Percentiles rank a stretch among this genome's conserved stretches.
Conservation (phyloP, 2,329 filamentous ascomycete species). For the Nemania sp. region DNA sequence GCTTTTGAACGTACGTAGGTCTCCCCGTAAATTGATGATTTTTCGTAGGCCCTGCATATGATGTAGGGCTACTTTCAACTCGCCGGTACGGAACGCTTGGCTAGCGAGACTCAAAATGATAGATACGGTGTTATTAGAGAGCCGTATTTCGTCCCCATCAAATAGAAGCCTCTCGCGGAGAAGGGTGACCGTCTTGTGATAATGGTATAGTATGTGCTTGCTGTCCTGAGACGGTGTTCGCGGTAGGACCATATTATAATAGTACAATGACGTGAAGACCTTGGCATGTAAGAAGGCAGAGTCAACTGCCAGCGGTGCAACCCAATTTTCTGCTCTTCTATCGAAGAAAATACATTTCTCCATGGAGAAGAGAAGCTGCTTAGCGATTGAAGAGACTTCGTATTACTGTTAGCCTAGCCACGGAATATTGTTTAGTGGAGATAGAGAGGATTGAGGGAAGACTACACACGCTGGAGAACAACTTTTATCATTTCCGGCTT, state of each 20-base stretch:
- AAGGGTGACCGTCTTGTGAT: conserved; percentile 35
- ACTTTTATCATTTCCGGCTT: conserved; percentile 25
- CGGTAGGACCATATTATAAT: conserved; percentile 26
- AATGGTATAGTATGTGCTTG: conserved; percentile 22
- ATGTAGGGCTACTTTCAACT: conserved; percentile 47
- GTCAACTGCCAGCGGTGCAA: conserved; percentile 33
- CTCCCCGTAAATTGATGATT: conserved; percentile 55
- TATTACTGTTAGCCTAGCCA: background rate
- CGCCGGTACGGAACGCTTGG: conserved; percentile 48
- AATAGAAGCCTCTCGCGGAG: conserved; percentile 34
- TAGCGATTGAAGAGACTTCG: conserved; percentile 38
- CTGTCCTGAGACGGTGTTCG: background rate
- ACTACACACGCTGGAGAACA: conserved; percentile 18
- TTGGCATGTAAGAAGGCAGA: conserved; percentile 36
- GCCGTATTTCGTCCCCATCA: conserved; percentile 12
- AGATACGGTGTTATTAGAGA: conserved; percentile 50
- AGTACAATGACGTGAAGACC: conserved; percentile 32
- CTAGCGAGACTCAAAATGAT: conserved; percentile 51
- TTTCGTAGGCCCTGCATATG: conserved; percentile 55
- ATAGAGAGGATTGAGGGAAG: background rate
- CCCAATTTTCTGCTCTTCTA: conserved; percentile 36
- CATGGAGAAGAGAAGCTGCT: conserved; percentile 36
- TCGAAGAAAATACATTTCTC: conserved; percentile 39
- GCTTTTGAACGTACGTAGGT: conserved; percentile 47
- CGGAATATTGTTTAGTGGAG: too few relatives aligned